Base-by-base conservation (phyloP, 257 asterid species). In the Nyctanthes arbortristis region DNA sequence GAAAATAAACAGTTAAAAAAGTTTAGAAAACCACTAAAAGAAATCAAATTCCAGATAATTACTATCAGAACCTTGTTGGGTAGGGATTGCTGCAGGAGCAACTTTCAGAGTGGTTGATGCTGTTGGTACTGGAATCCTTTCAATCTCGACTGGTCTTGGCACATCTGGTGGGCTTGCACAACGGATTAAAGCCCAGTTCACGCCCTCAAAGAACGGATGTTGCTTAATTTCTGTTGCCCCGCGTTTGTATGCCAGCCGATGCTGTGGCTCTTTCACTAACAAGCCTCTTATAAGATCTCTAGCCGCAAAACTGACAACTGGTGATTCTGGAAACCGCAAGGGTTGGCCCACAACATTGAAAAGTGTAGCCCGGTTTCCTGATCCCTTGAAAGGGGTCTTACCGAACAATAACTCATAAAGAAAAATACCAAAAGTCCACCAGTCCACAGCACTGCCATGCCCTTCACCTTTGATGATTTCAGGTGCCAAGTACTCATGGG, bases 31-130 rank as follows among this genome's bases (percentile, higher is more conserved):
- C 75, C 34, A 49, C 84, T 84, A 88, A 68, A 88, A 88, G 90
- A 88, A 88, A 80, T 88, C 95, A 55, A 88, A 88, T 66, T 88
- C 95, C 76, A 88, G 80, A 84, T 86, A 88, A 72, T 76, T 86
- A n/a, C n/a, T n/a, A 63, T 85, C 87, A n/a, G 80, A 72, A 39
- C 67, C 75, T 57, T 84, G 78, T 34, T 77, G 84, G 69, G 75
- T 63, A 0, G 76, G 75, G 18, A 66, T 45, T 12, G 84, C 66
- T 11, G 77, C 75, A 29, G 84, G 76, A 13, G 77, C 88, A 63
- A 61, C 82, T 54, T 84, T 87, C 57, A 70, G 36, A 8, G 78
- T 72, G 14, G 75, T 35, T 7, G 87, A 37, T 5, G 81, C 69
- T 36, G 79, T 66, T 8, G 86, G 69, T 0, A 79, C 80, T 1